Conservation (phyloP, 1,139 yeast genomes). For the Geotrichum restrictum region DNA sequence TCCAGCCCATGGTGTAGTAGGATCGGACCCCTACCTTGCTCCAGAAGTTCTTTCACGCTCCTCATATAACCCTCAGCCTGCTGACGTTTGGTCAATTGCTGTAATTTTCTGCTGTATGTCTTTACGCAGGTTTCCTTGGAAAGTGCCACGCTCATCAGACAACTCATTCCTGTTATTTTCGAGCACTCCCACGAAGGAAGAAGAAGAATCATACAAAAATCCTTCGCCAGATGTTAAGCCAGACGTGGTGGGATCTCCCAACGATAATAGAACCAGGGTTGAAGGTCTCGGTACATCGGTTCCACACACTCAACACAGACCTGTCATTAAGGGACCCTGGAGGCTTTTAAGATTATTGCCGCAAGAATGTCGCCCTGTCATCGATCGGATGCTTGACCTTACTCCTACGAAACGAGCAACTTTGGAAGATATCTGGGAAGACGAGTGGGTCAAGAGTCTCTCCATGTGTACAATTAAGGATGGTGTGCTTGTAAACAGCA, state of each 20-base stretch:
- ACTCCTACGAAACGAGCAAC: conserved; percentile 68
- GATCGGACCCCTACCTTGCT: conserved; percentile 96
- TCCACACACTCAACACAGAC: conserved; percentile 28
- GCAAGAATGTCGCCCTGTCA: conserved; percentile 73
- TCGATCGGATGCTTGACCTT: conserved; percentile 67
- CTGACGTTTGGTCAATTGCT: conserved; percentile 94
- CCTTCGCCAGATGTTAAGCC: conserved; percentile 5
- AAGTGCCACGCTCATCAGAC: conserved; percentile 83
- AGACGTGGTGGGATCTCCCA: not conserved
- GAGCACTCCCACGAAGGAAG: conserved; percentile 35
- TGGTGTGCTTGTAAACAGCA: conserved; percentile 46
- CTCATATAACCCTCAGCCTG: conserved; percentile 86
- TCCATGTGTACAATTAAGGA: conserved; percentile 43
- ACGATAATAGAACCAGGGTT: not conserved
- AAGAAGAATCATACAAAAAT: conserved; percentile 17
- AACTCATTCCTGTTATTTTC: conserved; percentile 73
- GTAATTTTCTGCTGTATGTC: conserved; percentile 96
- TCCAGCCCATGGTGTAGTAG: conserved; percentile 88
- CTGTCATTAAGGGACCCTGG: conserved; percentile 65
- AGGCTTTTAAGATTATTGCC: conserved; percentile 83
- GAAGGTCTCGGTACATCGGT: conserved; percentile 19
- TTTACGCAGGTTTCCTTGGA: conserved; percentile 94
- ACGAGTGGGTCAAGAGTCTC: conserved; percentile 70
- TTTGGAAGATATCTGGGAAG: conserved; percentile 60
- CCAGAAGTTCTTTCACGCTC: conserved; percentile 80